Evolutionary conservation across 2,329 filamentous ascomycete genomes (phyloP), one percentile per base, ranked within the genome.

Genomic region (Fusarium marasasianum): DNA sequence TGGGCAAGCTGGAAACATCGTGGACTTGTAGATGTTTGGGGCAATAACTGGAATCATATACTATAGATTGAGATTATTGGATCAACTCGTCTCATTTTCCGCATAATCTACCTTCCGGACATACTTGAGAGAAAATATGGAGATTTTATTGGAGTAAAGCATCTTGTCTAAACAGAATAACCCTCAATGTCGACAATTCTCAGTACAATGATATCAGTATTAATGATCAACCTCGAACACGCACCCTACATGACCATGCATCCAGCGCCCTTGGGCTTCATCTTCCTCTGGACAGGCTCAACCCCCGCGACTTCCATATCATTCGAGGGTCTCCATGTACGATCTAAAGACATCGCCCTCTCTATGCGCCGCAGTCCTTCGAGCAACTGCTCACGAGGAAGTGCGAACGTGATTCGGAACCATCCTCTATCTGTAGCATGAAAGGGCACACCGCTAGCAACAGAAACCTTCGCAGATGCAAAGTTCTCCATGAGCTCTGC

Each of bases 11-110:
- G 45, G 29, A 8, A 20, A 48, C 0, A 11, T n/a, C 20, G 1
- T 31, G 29, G 29, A 48, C 3, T n/a, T 48, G 14, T 48, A 48
- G 29, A 47, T 29, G 5, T 7, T 7, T 29, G 5, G 18, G 14
- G 8, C 2, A 5, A 6, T 4, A 6, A 8, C 9, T 12, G 9
- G 14, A 31, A 5, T n/a, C 8, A n/a, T 31, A 5, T 31, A 31
- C 6, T 3, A 5, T 15, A 31, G 45, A 48, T 17, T 17, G 9
- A 48, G 9, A 48, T 15, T 3, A n/a, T 12, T 17, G 14, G 10
- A 12, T 48, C 6, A n/a, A n/a, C 13, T 5, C 45, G 14, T 29
- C 13, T n/a, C 6, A 48, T 12, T 17, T 48, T 15, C 4, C 14
- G 14, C 45, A 31, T 8, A 22, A 9, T 15, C 13, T 11, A 15